Base-by-base conservation (phyloP, 441 rosid species). In the Gossypium schwendimanii region DNA sequence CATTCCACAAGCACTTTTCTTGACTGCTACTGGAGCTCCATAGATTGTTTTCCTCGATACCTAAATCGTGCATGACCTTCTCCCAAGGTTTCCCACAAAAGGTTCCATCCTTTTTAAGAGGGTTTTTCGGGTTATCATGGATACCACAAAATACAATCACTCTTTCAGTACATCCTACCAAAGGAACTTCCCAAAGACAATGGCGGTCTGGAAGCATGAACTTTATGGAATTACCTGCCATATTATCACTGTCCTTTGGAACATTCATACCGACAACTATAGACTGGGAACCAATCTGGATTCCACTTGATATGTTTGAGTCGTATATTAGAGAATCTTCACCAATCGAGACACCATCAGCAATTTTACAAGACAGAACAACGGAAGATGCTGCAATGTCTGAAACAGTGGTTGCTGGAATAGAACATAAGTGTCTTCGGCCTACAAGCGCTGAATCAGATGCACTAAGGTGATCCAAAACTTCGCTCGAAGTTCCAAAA, bases 101-200 rank as follows among this genome's bases (percentile, higher is more conserved):
- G 54, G 94, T 92, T 75, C 96, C 99, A 79, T 82, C 88, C 76
- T 74, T 86, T 17, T 80, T 61, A 75, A 87, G 66, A 17, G 87
- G 75, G 76, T 60, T 84, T 83, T 94, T 94, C 50, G 99, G 98
- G 78, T 94, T 94, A 81, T 92, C 99, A 79, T 86, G 93, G 70
- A 94, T 97, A 54, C 99, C 98, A 78, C 99, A 91, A 49, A 84
- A 94, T 63, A 89, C 97, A 44, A 94, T 61, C 39, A 92, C 88
- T 83, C 81, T 87, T 74, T 87, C 92, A 50, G 81, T 79, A 68
- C 84, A 81, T 77, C 88, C 93, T 47, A 85, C 83, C 59, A 94
- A 75, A 15, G 99, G 98, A 79, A 92, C 98, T 87, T 94, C 99
- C 99, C 99, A 92, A 57, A 94, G 87, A 86, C 99, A 92, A 81